Evolutionary conservation across 495 filamentous ascomycete genomes (phyloP).

Genomic region (Astrothelium macrocarpum): DNA sequence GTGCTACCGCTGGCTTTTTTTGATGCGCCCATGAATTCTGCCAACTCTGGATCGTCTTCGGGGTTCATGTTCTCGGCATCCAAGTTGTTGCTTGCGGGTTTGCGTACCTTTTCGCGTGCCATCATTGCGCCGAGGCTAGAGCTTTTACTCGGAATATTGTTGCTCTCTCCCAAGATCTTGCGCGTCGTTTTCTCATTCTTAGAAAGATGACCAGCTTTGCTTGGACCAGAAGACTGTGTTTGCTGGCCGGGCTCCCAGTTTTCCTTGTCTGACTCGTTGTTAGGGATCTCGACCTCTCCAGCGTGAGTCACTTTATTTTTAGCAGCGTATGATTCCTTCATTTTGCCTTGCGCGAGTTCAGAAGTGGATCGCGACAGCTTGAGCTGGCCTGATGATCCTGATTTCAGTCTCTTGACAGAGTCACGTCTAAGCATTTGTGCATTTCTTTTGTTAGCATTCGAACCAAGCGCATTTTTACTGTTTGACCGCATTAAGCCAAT

Average conservation of each 20-base stretch:
- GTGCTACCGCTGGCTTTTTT: constrained; percentile 4
- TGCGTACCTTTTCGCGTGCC: constrained; percentile 67
- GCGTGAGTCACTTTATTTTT: constrained; percentile 17
- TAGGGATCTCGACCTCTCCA: constrained; percentile 36
- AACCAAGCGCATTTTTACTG: constrained; percentile 39
- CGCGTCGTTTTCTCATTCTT: constrained; percentile 2
- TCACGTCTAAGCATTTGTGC: constrained; percentile 11
- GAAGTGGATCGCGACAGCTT: constrained; percentile 56
- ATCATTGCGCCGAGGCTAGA: constrained; percentile 57
- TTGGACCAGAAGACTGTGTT: neutral
- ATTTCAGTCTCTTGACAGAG: constrained; percentile 22
- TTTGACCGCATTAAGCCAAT: constrained; percentile 61
- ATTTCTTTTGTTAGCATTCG: constrained; percentile 31
- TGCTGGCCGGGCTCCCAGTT: constrained; percentile 58
- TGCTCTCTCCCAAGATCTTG: constrained; percentile 12
- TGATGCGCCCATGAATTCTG: constrained; percentile 51
- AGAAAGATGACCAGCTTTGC: neutral
- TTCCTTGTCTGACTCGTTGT: constrained; percentile 83
- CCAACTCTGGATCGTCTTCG: constrained; percentile 48
- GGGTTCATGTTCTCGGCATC: constrained; percentile 17
- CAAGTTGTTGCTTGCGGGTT: constrained; percentile 29
- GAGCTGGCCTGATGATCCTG: constrained; percentile 34
- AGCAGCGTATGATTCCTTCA: constrained; percentile 17
- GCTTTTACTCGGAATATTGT: constrained; percentile 12
- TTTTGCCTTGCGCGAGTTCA: constrained; percentile 59